phyloP scores from a whole-genome alignment of 768 basidiomycete genomes.

The Lepiota brunneoincarnata region DNA sequence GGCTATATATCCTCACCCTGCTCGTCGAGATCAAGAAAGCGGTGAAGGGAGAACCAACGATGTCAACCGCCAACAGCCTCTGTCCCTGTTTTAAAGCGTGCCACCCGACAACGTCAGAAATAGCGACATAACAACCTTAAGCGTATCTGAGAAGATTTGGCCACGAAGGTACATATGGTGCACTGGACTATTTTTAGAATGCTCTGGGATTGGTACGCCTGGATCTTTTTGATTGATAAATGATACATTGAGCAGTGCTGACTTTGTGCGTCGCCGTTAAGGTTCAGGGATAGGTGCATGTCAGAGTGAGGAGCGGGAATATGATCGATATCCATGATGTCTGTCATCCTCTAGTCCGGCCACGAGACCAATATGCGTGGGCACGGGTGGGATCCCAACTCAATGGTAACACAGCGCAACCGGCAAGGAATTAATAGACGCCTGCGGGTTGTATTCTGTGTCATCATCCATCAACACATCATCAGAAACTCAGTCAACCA shows the following conservation, averaged over 20 bases:
- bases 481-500: background rate
- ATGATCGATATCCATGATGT: too few relatives aligned
- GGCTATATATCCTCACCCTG: constrained; percentile 16
- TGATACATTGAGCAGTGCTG: too few relatives aligned
- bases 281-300: too few relatives aligned
- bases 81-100: constrained; percentile 9
- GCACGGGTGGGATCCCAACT: too few relatives aligned
- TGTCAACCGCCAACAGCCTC: constrained; percentile 2
- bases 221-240: background rate
- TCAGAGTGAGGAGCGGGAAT: too few relatives aligned
- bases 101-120: constrained; percentile 1
- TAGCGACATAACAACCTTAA: constrained; percentile 3
- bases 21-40: constrained; percentile 15
- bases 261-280: too few relatives aligned
- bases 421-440: too few relatives aligned
- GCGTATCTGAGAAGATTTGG: background rate
- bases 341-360: too few relatives aligned
- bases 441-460: too few relatives aligned
- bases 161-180: background rate
- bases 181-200: background rate
- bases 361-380: too few relatives aligned
- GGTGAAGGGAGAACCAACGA: constrained; percentile 7
- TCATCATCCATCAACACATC: background rate
- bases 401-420: too few relatives aligned
- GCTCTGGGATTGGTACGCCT: background rate